Percentiles rank a stretch among this genome's conserved stretches.
Conservation (phyloP, 192 early-diverging fungal genomes). For the Coemansia sp. region DNA sequence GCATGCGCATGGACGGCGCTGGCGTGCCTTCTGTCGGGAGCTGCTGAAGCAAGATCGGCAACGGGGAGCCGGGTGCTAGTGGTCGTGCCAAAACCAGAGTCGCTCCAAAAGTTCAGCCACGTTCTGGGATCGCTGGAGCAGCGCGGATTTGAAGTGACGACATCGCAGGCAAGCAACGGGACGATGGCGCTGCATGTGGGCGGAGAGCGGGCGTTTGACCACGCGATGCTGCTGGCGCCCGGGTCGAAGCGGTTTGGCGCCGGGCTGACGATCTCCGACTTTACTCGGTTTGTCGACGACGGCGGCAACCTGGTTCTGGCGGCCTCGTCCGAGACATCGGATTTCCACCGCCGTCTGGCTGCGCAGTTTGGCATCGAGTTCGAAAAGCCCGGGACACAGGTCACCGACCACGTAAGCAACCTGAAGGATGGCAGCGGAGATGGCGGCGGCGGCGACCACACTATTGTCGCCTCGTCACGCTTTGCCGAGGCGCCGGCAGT, state of each 20-base stretch:
- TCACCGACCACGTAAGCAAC: constrained; percentile 72
- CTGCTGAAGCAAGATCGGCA: constrained; percentile 59
- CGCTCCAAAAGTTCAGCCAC: constrained; percentile 30
- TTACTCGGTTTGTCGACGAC: constrained; percentile 85
- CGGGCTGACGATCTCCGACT: constrained; percentile 53
- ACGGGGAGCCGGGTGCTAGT: constrained; percentile 70
- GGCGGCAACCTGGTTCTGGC: constrained; percentile 91
- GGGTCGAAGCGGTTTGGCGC: constrained; percentile 63
- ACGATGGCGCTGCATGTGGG: constrained; percentile 60
- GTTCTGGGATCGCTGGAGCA: constrained; percentile 62
- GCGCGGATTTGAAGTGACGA: constrained; percentile 57
- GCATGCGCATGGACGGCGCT: constrained; percentile 11
- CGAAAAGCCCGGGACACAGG: constrained; percentile 69
- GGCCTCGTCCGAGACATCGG: constrained; percentile 63
- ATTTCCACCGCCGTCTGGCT: constrained; percentile 77
- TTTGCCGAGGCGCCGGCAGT: constrained; percentile 48
- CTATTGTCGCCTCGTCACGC: constrained; percentile 57
- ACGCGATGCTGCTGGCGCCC: constrained; percentile 82
- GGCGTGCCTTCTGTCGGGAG: constrained; percentile 13
- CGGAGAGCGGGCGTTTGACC: constrained; percentile 70
- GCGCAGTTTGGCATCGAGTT: constrained; percentile 88
- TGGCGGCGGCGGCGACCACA: constrained; percentile 52
- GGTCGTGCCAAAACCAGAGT: constrained; percentile 60
- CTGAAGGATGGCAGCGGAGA: constrained; percentile 30
- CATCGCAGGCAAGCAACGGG: constrained; percentile 57